Evolutionary conservation across 2,329 filamentous ascomycete species (phyloP), one percentile per base, ranked within the genome.

Genomic region (Mycosphaerelloides madeirae): DNA sequence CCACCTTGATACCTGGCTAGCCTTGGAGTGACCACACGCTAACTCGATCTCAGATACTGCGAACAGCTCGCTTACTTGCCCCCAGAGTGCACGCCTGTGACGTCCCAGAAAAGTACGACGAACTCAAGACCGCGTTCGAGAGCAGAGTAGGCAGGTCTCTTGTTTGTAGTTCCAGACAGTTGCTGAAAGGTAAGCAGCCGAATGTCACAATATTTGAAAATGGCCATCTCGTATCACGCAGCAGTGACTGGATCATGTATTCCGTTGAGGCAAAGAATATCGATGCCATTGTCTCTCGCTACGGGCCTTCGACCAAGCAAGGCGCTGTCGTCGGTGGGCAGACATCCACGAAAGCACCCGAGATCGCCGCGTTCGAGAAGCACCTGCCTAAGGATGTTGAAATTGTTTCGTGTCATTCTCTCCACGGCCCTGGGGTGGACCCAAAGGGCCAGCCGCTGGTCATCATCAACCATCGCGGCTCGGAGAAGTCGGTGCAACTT

Each of bases 241-340:
- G 84, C 68, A 96, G 90, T 83, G 91, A 97, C 77, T 97, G 90
- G 69, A 95, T 96, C 71, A 89, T 98, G 65, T 98, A 98, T 78
- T 95, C 86, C 69, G 93, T 98, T 68, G 91, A 97, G 70, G 93
- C 93, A 50, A 88, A 89, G 59, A 80, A 84, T 55, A 95, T 98
- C 67, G 85, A 88, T 65, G 79, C 78, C 56, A 87, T 96, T 59
- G 93, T 96, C 61, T 84, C 84, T 52, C 76, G 84, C 60, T 98
- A 88, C 68, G 93, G 90, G 53, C 91, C 91, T 59, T 96, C 93
- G 55, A 98, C 93, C 46, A 97, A 96, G 66, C 78, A 93, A 62
- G 85, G 87, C 53, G 93, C 93, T 54, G 94, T 98, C 51, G 93
- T 98, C 16, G 94, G 93, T 48, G 93, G 93, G 7, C 93, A 98